A percentile compares a stretch with the other conserved stretches of the same genome.
phyloP scores from a whole-genome alignment of 1,139 yeast genomes.

The Debaryomyces subglobosus region DNA sequence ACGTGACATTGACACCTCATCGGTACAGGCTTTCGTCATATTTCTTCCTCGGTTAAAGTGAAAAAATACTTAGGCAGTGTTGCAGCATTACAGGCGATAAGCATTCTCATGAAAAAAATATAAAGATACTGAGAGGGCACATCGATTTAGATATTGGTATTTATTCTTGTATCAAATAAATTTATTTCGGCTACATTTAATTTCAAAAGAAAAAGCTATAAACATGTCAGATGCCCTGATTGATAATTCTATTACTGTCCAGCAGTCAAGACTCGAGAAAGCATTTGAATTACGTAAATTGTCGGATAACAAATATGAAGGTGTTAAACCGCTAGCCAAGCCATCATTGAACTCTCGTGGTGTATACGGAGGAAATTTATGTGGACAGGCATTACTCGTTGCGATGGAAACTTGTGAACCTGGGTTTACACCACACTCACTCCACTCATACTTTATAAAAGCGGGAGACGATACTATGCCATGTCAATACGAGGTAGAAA shows the following conservation, averaged over 20 bases:
- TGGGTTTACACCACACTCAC: conserved; percentile 44
- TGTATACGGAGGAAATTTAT: conserved; percentile 46
- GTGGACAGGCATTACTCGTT: conserved; percentile 44
- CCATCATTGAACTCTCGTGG: conserved; percentile 38
- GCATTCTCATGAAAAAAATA: not conserved
- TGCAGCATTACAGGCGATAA: conserved; percentile 1
- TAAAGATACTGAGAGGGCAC: no score
- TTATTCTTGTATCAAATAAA: not conserved
- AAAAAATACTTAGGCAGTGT: conserved; percentile 1
- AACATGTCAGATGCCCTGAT: conserved; percentile 4
- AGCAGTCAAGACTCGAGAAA: conserved; percentile 12
- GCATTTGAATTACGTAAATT: conserved; percentile 20
- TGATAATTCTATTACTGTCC: conserved; percentile 6
- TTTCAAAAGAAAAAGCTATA: not conserved
- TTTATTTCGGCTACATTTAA: not conserved
- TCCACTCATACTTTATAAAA: conserved; percentile 44
- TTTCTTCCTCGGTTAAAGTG: conserved; percentile 7
- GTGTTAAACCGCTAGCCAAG: conserved; percentile 35
- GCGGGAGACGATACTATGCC: conserved; percentile 36
- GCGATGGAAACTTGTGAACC: conserved; percentile 35
- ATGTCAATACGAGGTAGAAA: conserved; percentile 36
- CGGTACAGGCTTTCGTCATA: not conserved
- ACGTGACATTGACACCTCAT: not conserved
- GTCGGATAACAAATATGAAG: conserved; percentile 23
- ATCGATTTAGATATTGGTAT: not conserved